phyloP scores from a whole-genome alignment of 768 basidiomycete genomes.

The Hygrophorus pudorinus region DNA sequence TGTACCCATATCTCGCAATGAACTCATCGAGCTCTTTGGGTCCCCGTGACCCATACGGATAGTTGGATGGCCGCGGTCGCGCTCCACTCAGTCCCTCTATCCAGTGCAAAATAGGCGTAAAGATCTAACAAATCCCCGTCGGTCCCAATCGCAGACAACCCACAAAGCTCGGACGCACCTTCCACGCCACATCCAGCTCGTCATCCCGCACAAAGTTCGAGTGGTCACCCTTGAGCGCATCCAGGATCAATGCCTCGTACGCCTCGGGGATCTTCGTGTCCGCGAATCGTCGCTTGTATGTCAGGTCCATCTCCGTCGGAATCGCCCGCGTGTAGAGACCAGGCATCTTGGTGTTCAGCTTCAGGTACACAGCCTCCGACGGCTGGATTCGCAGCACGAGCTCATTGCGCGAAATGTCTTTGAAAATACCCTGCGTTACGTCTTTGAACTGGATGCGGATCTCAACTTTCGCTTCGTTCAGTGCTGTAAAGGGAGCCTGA shows the following conservation, averaged over 20 bases:
- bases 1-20: slow-evolving; percentile 68
- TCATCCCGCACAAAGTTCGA: slow-evolving; percentile 98
- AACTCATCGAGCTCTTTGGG: slow-evolving; percentile 77
- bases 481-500: slow-evolving; percentile 38
- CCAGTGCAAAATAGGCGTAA: slow-evolving; percentile 93
- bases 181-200: slow-evolving; percentile 96
- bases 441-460: slow-evolving; percentile 98
- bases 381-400: slow-evolving; percentile 97
- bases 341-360: slow-evolving; percentile 92
- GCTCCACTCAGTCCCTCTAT: slow-evolving; percentile 71
- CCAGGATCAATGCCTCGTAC: slow-evolving; percentile 90
- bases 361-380: slow-evolving; percentile 92
- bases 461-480: slow-evolving; percentile 98
- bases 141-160: background rate
- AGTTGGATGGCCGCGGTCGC: slow-evolving; percentile 61
- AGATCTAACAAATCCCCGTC: slow-evolving; percentile 45
- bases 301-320: slow-evolving; percentile 96
- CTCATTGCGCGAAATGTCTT: slow-evolving; percentile 92
- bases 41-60: slow-evolving; percentile 94
- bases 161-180: slow-evolving; percentile 39
- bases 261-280: slow-evolving; percentile 93
- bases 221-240: slow-evolving; percentile 95
- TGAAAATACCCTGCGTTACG: slow-evolving; percentile 94
- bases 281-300: slow-evolving; percentile 91
- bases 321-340: slow-evolving; percentile 85